phyloP scores from a whole-genome alignment of 2,329 filamentous ascomycete genomes.

The Setomelanomma holmii region DNA sequence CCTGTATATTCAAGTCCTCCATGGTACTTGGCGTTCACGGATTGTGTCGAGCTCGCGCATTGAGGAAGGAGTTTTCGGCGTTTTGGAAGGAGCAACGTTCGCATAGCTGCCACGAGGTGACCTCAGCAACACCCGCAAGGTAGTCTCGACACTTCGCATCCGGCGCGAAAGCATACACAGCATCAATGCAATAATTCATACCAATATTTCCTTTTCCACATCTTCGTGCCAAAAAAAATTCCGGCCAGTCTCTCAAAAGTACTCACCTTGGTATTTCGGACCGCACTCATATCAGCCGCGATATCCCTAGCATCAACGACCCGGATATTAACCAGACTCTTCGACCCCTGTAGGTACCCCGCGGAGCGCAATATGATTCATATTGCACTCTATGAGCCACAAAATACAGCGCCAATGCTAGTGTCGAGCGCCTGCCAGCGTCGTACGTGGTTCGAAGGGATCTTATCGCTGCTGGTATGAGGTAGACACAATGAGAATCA shows the following conservation, averaged over 20 bases:
- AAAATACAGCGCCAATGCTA: not conserved
- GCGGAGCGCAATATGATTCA: not conserved
- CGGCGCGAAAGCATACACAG: not conserved
- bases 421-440: not conserved
- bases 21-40: not conserved
- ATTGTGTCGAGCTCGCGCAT: not conserved
- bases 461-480: not conserved
- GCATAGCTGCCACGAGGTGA: not conserved
- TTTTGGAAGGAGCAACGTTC: not conserved
- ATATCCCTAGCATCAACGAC: not conserved
- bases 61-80: not conserved
- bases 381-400: not conserved
- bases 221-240: too few relatives aligned
- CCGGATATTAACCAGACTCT: not conserved
- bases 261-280: not conserved
- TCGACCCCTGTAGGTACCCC: too few relatives aligned
- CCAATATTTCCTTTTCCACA: not conserved
- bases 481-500: not conserved
- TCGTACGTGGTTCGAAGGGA: not conserved
- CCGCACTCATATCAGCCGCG: not conserved
- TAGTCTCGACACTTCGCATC: not conserved
- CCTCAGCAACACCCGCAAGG: constrained; percentile 1
- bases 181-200: not conserved
- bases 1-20: not conserved
- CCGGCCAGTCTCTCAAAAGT: not conserved